Conservation (phyloP, 1,284 basidiomycete genomes). For the Thecaphora frezii region DNA sequence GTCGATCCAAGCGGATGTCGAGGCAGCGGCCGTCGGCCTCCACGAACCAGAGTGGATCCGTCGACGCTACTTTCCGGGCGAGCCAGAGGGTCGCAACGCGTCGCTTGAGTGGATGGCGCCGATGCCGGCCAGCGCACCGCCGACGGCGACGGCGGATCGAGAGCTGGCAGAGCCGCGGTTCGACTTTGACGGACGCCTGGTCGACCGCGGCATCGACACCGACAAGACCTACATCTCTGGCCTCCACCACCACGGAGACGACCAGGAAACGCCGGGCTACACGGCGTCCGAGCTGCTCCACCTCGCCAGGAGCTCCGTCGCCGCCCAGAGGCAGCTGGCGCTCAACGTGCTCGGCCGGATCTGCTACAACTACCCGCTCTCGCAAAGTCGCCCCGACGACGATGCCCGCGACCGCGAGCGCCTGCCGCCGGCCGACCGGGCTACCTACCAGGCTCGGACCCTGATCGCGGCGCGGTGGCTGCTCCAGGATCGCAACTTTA, state of each 20-base stretch:
- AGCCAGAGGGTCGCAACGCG: slow-evolving; percentile 48
- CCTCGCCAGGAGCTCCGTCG: slow-evolving; percentile 77
- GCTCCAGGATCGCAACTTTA: slow-evolving; percentile 41
- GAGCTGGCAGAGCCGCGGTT: slow-evolving; percentile 43
- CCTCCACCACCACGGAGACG: slow-evolving; percentile 77
- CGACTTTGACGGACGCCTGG: slow-evolving; percentile 40
- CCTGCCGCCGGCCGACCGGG: neutral
- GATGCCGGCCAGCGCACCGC: neutral
- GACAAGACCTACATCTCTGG: slow-evolving; percentile 62
- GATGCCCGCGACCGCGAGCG: neutral
- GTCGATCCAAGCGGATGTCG: slow-evolving; percentile 1
- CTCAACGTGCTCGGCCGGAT: slow-evolving; percentile 73
- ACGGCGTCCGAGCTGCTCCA: slow-evolving; percentile 83
- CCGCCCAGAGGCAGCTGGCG: slow-evolving; percentile 80
- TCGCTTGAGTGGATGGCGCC: slow-evolving; percentile 48
- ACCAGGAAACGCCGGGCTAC: slow-evolving; percentile 82
- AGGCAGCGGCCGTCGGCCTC: slow-evolving; percentile 64
- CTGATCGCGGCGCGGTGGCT: slow-evolving; percentile 41
- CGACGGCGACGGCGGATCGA: too few relatives aligned
- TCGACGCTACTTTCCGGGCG: slow-evolving; percentile 77
- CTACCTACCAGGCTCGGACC: slow-evolving; percentile 12
- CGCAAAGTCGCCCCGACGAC: neutral
- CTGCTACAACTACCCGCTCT: slow-evolving; percentile 12
- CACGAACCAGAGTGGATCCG: slow-evolving; percentile 81
- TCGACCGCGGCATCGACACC: slow-evolving; percentile 10